phyloP scores from a whole-genome alignment of 495 filamentous ascomycete species.

The Aspergillus funiculosus region DNA sequence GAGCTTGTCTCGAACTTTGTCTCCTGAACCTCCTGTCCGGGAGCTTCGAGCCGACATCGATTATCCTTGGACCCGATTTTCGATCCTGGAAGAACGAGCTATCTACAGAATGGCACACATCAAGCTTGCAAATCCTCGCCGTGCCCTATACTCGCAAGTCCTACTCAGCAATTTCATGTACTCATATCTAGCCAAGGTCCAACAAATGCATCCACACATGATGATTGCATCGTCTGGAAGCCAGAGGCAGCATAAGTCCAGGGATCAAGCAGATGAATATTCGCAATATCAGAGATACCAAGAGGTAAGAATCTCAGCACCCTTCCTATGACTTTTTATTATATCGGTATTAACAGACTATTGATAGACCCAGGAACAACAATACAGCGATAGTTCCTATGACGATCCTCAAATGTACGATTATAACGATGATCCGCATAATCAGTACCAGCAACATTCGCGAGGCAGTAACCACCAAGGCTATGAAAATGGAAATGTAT shows the following conservation, averaged over 20 bases:
- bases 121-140: constrained; percentile 93
- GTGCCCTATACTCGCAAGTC: constrained; percentile 90
- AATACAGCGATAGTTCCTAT: constrained; percentile 49
- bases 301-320: constrained; percentile 54
- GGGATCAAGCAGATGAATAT: constrained; percentile 62
- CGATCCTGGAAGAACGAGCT: constrained; percentile 90
- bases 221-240: constrained; percentile 58
- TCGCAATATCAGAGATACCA: constrained; percentile 59
- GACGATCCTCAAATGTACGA: constrained; percentile 55
- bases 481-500: constrained; percentile 43
- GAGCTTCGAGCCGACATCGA: constrained; percentile 78
- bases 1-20: constrained; percentile 65
- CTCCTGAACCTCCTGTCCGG: constrained; percentile 70
- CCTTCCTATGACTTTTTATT: not conserved
- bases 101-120: constrained; percentile 99
- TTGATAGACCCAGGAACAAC: constrained; percentile 45
- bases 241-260: constrained; percentile 56
- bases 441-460: constrained; percentile 49
- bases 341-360: constrained; percentile 14
- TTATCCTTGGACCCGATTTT: constrained; percentile 93
- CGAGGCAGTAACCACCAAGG: constrained; percentile 43
- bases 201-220: constrained; percentile 94
- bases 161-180: constrained; percentile 99
- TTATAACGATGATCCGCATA: constrained; percentile 48
- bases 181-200: constrained; percentile 96